Evolutionary conservation across 1,139 yeast genomes (phyloP).

Genomic region (Yamadazyma trypodendri): DNA sequence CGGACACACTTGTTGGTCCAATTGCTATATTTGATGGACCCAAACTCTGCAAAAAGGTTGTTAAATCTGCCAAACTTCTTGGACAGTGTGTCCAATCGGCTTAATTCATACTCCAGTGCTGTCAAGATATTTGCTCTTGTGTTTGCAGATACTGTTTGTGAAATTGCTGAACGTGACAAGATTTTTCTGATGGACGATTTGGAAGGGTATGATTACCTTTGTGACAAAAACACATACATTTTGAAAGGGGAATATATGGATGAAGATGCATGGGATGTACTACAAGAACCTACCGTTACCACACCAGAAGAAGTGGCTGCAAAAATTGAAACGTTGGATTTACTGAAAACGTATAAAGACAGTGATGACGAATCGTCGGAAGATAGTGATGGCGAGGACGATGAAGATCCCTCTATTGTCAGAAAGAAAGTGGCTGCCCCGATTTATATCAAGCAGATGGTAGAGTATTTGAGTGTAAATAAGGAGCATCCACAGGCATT

Average conservation of each 20-base stretch:
- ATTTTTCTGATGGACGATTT: slow-evolving; percentile 29
- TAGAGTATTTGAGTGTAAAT: slow-evolving; percentile 51
- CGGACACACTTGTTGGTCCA: slow-evolving; percentile 41
- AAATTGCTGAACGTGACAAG: slow-evolving; percentile 25
- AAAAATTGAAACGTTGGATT: slow-evolving; percentile 8
- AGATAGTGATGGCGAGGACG: slow-evolving; percentile 39
- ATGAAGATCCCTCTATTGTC: slow-evolving; percentile 50
- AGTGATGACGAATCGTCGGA: slow-evolving; percentile 17
- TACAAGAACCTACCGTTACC: slow-evolving; percentile 9
- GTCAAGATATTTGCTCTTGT: slow-evolving; percentile 45
- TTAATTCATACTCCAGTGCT: slow-evolving; percentile 41
- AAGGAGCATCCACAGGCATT: slow-evolving; percentile 43
- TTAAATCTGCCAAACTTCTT: slow-evolving; percentile 32
- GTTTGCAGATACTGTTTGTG: slow-evolving; percentile 47
- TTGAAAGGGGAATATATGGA: background rate
- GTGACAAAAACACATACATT: slow-evolving; percentile 6
- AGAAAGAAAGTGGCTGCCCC: slow-evolving; percentile 47
- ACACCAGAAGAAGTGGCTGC: slow-evolving; percentile 5
- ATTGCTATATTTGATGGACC: slow-evolving; percentile 21
- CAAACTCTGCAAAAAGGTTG: slow-evolving; percentile 18
- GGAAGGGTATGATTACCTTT: slow-evolving; percentile 12
- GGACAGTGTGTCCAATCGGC: slow-evolving; percentile 42
- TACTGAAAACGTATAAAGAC: slow-evolving; percentile 10
- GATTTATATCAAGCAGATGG: slow-evolving; percentile 60
- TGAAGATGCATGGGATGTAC: slow-evolving; percentile 17